These are phyloP conservation scores for Podospora tetraspora DNA, from an alignment of 495 filamentous ascomycete genomes.

Conservation along the genomic window DNA sequence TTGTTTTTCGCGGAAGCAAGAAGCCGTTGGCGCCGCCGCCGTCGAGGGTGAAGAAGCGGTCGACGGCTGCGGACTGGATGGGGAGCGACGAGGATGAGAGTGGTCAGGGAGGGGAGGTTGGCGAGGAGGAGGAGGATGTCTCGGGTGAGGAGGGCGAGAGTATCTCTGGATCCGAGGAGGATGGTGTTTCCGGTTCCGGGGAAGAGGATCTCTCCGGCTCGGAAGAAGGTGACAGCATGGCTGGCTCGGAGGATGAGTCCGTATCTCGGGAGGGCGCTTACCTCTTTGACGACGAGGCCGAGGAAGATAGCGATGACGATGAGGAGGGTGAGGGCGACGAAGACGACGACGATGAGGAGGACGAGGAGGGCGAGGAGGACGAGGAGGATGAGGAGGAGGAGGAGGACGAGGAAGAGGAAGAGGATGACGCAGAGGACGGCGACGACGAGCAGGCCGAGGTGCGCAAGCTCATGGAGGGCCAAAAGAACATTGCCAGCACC, in stretches of 20 bases:
- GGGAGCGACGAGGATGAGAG: constrained; percentile 7
- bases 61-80: constrained; percentile 49
- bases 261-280: constrained; percentile 23
- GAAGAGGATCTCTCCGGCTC: neutral
- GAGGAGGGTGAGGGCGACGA: constrained; percentile 26
- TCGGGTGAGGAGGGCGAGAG: neutral
- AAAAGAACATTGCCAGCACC: constrained; percentile 60
- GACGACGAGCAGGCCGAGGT: constrained; percentile 35
- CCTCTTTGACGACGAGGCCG: constrained; percentile 26
- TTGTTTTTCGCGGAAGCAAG: constrained; percentile 50
- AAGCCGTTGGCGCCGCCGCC: constrained; percentile 31
- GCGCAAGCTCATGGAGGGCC: constrained; percentile 66
- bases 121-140: constrained; percentile 7
- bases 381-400: constrained; percentile 41
- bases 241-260: constrained; percentile 25
- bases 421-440: constrained; percentile 35
- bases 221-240: constrained; percentile 30
- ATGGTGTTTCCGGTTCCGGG: neutral
- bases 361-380: too few species aligned
- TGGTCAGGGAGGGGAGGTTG: constrained; percentile 2
- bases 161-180: neutral
- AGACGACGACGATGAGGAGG: constrained; percentile 30
- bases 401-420: constrained; percentile 26
- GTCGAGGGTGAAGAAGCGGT: constrained; percentile 29
- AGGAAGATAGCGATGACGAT: constrained; percentile 33